These are phyloP conservation scores for Mucor saturninus DNA, from an alignment of 371 early-diverging fungal genomes.

Conservation along the genomic window DNA sequence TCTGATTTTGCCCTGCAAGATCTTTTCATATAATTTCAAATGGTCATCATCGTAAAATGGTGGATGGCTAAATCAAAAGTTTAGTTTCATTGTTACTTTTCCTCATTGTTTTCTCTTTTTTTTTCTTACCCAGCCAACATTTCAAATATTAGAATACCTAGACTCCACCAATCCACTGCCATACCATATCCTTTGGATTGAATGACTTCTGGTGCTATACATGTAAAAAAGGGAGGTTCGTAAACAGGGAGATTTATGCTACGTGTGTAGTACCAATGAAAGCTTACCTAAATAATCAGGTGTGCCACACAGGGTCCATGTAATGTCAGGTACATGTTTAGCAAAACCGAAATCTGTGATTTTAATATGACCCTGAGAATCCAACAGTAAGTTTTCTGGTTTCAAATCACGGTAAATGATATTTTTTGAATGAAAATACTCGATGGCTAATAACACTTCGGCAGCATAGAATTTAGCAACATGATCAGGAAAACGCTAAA, in stretches of 20 bases:
- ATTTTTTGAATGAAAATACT: constrained; percentile 84
- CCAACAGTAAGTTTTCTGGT: constrained; percentile 87
- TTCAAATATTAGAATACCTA: constrained; percentile 97
- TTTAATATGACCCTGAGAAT: constrained; percentile 88
- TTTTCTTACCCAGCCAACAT: constrained; percentile 79
- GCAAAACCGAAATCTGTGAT: constrained; percentile 98
- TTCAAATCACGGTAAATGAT: constrained; percentile 89
- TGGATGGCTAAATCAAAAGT: constrained; percentile 30
- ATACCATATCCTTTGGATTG: constrained; percentile 95
- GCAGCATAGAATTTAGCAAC: constrained; percentile 78
- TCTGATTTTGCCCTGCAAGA: constrained; percentile 83
- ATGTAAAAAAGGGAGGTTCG: neutral
- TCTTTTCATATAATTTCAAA: constrained; percentile 92
- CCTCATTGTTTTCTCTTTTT: neutral
- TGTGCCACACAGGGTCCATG: constrained; percentile 97
- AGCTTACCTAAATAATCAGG: constrained; percentile 84
- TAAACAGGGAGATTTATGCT: too few species aligned
- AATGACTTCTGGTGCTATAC: constrained; percentile 95
- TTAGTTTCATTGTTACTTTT: neutral
- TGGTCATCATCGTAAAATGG: constrained; percentile 98
- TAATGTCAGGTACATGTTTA: constrained; percentile 60
- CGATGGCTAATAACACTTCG: constrained; percentile 70
- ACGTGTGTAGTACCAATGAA: too few species aligned
- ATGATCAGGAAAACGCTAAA: constrained; percentile 80
- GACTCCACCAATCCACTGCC: constrained; percentile 98